Base-by-base conservation (phyloP, 305 asterid species). In the Solanum chacoense region DNA sequence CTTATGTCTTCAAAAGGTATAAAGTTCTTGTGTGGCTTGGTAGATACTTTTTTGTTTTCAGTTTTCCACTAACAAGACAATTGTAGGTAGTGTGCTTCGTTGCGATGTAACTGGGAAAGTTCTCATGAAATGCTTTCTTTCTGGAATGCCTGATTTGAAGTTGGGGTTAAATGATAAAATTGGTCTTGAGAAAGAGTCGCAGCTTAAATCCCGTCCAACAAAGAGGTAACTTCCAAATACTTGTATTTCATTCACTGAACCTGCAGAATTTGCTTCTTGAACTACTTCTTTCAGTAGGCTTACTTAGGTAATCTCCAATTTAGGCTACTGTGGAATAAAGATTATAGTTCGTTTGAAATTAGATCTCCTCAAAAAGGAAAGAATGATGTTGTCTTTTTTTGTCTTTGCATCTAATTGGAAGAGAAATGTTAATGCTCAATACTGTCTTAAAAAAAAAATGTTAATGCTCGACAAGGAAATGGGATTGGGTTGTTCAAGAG, bases 101-200 rank as follows among this genome's bases (percentile, higher is more conserved):
- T 97, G 99, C 76, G 99, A 97, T 89, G 99, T 97, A 78, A 95
- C 99, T 88, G 99, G 99, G 90, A 97, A 97, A 92, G 84, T 96
- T 93, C 97, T 97, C 37, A 96, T 97, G 99, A 97, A 97, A 91
- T 97, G 99, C 93, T 97, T 97, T 93, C 98, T 96, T 89, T 96
- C 99, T 89, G 99, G 99, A 91, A 97, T 97, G 99, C 99, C 99
- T 90, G 99, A 97, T 93, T 91, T 97, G 91, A 97, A 97, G 94
- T 92, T 97, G 96, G 99, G 99, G 75, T 95, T 96, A 91, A 97
- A 97, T 94, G 99, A 97, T 91, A 96, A 97, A 94, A 95, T 97
- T 92, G 99, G 99, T 90, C 98, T 97, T 75, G 98, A 97, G 92
- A 97, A 97, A 91, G 99, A 97, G 93, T 96, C 99, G n/a, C 96